Base-by-base conservation (phyloP, 2,329 filamentous ascomycete genomes). In the Didymella lethalis region DNA sequence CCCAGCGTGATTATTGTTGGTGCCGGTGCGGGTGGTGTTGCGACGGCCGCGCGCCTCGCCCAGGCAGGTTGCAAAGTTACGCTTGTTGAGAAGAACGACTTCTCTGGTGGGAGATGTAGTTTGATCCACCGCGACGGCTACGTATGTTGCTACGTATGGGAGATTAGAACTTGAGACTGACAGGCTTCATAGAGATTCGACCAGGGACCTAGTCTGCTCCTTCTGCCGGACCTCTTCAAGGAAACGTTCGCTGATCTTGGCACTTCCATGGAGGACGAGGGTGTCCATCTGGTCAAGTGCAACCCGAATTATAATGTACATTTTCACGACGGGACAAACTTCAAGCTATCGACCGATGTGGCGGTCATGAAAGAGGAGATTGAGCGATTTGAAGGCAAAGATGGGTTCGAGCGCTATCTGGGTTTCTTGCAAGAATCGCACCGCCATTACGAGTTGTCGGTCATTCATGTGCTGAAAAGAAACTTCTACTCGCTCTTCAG, bases 301-400 rank as follows among this genome's bases (percentile, higher is more conserved):
- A 86, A 90, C 48, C 88, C 88, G 1, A 93, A 92, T 72, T 92
- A 93, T 80, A 85, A 86, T 54, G 82, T 93, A 59, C 90, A 87
- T 83, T 93, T 92, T 71, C 81, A 85, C 14, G 90, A 92, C 72
- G 87, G 86, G 50, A 84, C 85, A 63, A 78, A 75, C 11, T 89
- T 92, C 71, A 81, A 84, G 61, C 79, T 90, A 28, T 87, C 85
- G 4, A 88, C 86, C n/a, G 88, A 92, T 70, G 79, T 90, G 38
- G 81, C 85, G n/a, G 79, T 81, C 47, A 91, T 92, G 89, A 91
- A 91, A 74, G 70, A 77, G 16, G 86, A 91, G 72, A 83, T 93
- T 34, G 89, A 92, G 80, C 83, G 83, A n/a, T 88, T 86, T 78
- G 90, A 92, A 69, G 90, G 90, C 8, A 86, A 85, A 55, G 87